Evolutionary conservation across 805 yeast species (phyloP), one percentile per base, ranked within the genome.

Genomic region (Ogataea naganishii): DNA sequence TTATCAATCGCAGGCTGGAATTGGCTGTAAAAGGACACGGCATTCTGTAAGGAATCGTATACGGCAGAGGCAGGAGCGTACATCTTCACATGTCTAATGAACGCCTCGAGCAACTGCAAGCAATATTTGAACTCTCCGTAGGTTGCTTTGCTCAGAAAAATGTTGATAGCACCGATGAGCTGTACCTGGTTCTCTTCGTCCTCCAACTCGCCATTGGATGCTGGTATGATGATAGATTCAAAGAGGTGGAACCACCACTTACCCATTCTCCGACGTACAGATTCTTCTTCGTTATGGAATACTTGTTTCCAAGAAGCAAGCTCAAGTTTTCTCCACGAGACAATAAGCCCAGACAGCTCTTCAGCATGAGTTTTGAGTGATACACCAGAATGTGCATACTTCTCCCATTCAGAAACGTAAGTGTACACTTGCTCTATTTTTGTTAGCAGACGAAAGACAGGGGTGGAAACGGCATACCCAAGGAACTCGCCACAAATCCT

Each of bases 201-300:
- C 6, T 54, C 57, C 3, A 53, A 51, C 9, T 59, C 66, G 8
- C 54, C 60, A 11, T 60, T 51, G 6, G 74, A 53, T 6, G 58
- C 45, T 5, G 76, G 75, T 11, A 78, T 47, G 22, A 81, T 58
- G n/a, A 86, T 67, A 7, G 77, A 73, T 49, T 92, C 97, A 48
- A 79, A 92, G 28, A 92, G 60, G 48, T 86, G 75, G 58, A 78
- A 92, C 94, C 96, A 89, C 92, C 95, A 86, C 40, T 74, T 74
- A 14, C 94, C 85, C 27, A 77, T 56, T 6, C 54, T 62, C 26
- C 60, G 61, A 33, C 66, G 64, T 13, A 69, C 44, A 0, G 56
- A 55, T 12, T 44, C 39, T 29, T 75, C 80, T 48, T 85, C 95
- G 34, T 72, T 67, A 7, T 55, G 62, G 46, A 92, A 80, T 26